Conservation (phyloP, 495 filamentous ascomycete species). For the Aspergillus coremiiformis region DNA sequence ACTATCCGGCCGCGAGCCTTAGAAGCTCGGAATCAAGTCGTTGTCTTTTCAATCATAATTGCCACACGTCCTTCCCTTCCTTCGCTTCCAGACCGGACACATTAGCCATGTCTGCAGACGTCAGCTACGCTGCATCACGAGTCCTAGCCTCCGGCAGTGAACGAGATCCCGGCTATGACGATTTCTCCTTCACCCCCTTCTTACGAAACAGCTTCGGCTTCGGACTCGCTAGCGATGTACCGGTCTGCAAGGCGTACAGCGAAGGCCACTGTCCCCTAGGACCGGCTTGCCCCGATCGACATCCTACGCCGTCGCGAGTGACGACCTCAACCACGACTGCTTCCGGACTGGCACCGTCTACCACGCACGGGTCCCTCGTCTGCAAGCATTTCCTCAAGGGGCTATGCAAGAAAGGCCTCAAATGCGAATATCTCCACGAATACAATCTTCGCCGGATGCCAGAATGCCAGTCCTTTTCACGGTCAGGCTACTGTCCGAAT, state of each 20-base stretch:
- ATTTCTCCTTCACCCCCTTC: constrained; percentile 69
- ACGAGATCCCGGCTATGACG: constrained; percentile 50
- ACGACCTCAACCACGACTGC: constrained; percentile 48
- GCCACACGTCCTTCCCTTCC: not conserved
- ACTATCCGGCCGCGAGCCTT: not conserved
- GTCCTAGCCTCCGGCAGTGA: constrained; percentile 32
- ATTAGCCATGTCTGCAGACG: constrained; percentile 36
- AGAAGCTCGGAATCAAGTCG: not conserved
- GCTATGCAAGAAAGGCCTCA: constrained; percentile 92
- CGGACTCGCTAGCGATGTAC: constrained; percentile 64
- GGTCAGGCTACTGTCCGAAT: constrained; percentile 88
- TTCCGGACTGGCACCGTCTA: constrained; percentile 41
- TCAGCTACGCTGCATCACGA: constrained; percentile 26
- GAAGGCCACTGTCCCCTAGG: constrained; percentile 75
- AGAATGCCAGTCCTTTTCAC: constrained; percentile 86
- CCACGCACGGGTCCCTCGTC: constrained; percentile 59
- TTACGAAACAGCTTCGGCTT: constrained; percentile 69
- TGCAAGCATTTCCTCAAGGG: constrained; percentile 99
- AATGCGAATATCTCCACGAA: constrained; percentile 95
- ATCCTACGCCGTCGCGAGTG: constrained; percentile 43
- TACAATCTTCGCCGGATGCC: constrained; percentile 98
- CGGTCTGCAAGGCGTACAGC: constrained; percentile 72
- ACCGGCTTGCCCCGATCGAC: constrained; percentile 61
- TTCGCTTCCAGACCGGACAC: not conserved
- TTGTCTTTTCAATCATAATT: not conserved